Base-by-base conservation (phyloP, 176 grass and related monocot species). In the Eleusine indica region DNA sequence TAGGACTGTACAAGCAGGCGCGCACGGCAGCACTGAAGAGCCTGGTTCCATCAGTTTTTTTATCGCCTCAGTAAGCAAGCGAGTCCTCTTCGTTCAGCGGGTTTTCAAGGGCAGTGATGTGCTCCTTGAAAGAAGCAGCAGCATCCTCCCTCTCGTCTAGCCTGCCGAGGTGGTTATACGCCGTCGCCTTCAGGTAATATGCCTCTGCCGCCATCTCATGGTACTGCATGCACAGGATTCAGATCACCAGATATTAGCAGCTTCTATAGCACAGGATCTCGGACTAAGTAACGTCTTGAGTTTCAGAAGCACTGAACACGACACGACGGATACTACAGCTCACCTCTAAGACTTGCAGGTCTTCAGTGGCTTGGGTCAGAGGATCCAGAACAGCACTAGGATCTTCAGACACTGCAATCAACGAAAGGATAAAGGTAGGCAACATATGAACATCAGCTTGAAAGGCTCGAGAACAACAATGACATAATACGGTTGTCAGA, bases 331-430 rank as follows among this genome's bases (percentile, higher is more conserved):
- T 21, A 12, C 35, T 13, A 18, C 73, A 78, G 83, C 82, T 87
- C 83, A 99, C 96, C 91, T 99, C 96, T 63, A 99, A 90, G 73
- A 90, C 89, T 87, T 90, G 80, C 48, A 99, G 77, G 52, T 99
- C 91, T 89, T 99, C 89, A 19, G 87, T 79, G 43, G 93, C 89
- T 90, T 98, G 91, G 70, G 53, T 89, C 4, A 98, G 89, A 66
- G 93, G 96, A 79, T 93, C 93, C 84, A 98, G 85, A 77, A 96
- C 91, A 58, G 85, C 70, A 48, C 11, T 73, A 63, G 96, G 89
- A 69, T 96, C 93, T 74, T 87, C 43, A 4, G 54, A 72, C 82
- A 96, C 96, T 98, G 90, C 35, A 63, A 77, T 29, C 71, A 68
- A 64, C 37, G 37, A 68, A 61, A 71, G 5, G 22, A 53, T 73